Evolutionary conservation across 441 rosid species (phyloP).

Genomic region (Populus trichocarpa): DNA sequence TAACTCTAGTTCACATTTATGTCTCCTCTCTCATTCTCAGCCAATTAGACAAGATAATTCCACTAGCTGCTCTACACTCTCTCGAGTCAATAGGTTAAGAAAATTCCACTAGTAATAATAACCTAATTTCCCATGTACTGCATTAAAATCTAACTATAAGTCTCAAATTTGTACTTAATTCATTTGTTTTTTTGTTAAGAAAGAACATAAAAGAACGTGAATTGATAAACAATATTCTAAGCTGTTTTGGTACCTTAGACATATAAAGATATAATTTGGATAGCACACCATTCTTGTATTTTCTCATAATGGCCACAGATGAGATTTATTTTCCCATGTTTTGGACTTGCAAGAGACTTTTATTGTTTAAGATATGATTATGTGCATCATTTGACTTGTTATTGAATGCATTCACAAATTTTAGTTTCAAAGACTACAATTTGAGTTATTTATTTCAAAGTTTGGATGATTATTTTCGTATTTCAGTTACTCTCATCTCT

Average conservation of each 20-base stretch:
- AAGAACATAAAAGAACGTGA: background rate
- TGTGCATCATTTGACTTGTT: background rate
- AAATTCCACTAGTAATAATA: too few species aligned
- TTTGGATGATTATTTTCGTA: background rate
- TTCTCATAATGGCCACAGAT: background rate
- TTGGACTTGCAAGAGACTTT: background rate
- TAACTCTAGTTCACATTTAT: background rate
- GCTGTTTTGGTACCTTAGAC: background rate
- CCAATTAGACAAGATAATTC: background rate
- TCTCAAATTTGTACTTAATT: background rate
- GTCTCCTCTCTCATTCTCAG: background rate
- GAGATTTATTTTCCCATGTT: background rate
- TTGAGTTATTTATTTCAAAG: background rate
- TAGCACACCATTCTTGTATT: background rate
- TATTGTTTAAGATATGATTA: background rate
- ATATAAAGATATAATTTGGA: background rate
- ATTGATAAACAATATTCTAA: background rate
- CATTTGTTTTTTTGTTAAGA: background rate
- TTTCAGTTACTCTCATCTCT: background rate
- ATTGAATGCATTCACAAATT: background rate
- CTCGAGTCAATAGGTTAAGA: too few species aligned
- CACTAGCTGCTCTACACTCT: too few species aligned
- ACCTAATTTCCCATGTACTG: background rate
- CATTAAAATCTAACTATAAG: background rate
- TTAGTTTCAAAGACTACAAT: background rate